Base-by-base conservation (phyloP, 345 rosid genomes). In the Laguncularia racemosa region DNA sequence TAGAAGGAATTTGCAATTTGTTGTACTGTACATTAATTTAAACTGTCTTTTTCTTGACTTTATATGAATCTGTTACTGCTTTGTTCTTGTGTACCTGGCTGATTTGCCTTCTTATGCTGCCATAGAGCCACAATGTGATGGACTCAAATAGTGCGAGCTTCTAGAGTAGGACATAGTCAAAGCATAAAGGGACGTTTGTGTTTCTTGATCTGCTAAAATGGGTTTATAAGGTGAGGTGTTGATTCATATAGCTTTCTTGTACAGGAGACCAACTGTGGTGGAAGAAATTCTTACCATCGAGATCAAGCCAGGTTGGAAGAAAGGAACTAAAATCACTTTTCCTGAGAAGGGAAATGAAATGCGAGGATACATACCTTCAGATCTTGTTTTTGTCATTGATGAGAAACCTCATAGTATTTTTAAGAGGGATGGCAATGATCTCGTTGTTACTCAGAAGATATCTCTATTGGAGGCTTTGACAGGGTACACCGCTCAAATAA, bases 391-490 rank as follows among this genome's bases (percentile, higher is more conserved):
- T 71, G 82, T 88, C 16, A 65, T 91, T 6, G 96, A 91, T 8
- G 97, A 91, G 78, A 91, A 88, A 76, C 97, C 91, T 18, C 96
- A 91, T 19, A 2, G 78, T 10, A 65, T 80, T 53, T 91, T 81
- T 76, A 91, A 84, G 76, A 80, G 97, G 67, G 97, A 91, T 2
- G 89, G 95, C 15, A 88, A 85, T 49, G 98, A 91, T 72, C 96
- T 91, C 44, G 58, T 82, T 38, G 65, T 67, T 3, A 72, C 83
- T 26, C 86, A 73, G 66, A 88, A 82, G 78, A 66, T 84, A 23
- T 70, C 90, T 70, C 89, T 91, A 8, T 77, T 79, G 48, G 95
- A 91, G 63, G 97, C 96, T 51, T 77, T 91, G 53, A 85, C 97
- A 0, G 96, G 95, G 12, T 77, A 74, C 77, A 77, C 86, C 0